These are phyloP conservation scores for Borealophlyctis nickersoniae DNA, from an alignment of 192 early-diverging fungal genomes.

Conservation along the genomic window DNA sequence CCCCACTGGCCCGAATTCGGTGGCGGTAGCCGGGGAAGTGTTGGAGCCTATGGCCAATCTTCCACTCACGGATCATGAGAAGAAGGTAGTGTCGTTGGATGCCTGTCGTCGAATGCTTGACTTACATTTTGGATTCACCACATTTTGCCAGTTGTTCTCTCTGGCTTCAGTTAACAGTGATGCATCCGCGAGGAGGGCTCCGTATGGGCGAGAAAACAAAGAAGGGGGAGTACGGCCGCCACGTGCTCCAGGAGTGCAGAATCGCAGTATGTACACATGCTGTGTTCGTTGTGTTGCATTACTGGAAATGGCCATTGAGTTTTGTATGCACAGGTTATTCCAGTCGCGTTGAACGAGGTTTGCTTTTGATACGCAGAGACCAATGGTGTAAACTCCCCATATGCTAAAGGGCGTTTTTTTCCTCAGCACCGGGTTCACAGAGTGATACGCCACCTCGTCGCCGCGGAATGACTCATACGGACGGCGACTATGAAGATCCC, in stretches of 20 bases:
- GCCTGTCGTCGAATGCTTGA: background rate
- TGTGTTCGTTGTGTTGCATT: background rate
- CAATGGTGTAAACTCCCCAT: no score
- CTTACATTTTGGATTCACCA: no score
- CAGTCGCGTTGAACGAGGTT: conserved; percentile 9
- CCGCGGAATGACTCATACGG: conserved; percentile 1
- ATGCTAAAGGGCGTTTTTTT: background rate
- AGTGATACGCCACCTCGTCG: conserved; percentile 3
- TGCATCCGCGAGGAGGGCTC: conserved; percentile 17
- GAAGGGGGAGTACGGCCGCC: conserved; percentile 22
- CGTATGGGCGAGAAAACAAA: conserved; percentile 22
- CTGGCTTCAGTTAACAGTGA: conserved; percentile 42
- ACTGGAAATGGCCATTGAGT: background rate
- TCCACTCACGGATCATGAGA: conserved; percentile 40
- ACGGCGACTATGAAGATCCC: conserved; percentile 26
- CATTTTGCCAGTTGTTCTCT: conserved; percentile 37
- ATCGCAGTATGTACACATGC: conserved; percentile 19
- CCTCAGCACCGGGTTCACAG: background rate
- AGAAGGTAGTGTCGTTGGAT: conserved; percentile 35
- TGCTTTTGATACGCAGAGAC: no score
- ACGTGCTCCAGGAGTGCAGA: conserved; percentile 22
- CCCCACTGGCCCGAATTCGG: background rate
- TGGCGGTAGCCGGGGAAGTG: background rate
- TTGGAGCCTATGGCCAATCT: conserved; percentile 42
- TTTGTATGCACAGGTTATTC: conserved; percentile 15